Base-by-base conservation (phyloP, 768 basidiomycete genomes). In the Rhizopogon vesiculosus region DNA sequence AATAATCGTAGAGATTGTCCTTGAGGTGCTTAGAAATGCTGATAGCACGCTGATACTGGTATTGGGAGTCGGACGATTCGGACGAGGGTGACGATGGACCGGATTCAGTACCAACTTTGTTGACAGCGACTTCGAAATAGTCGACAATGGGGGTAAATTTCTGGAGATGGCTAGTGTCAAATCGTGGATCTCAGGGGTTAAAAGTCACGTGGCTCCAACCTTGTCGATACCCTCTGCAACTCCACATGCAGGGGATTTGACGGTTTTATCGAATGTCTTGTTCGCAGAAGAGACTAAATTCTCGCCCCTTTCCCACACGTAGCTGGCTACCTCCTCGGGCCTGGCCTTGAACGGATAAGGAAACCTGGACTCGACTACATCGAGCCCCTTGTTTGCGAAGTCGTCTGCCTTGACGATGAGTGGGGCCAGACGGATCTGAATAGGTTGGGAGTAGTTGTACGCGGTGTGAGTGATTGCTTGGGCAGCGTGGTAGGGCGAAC, bases 1-100 rank as follows among this genome's bases (percentile, higher is more conserved):
- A 87, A 65, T 85, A 86, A 29, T 74, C 79, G 57, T 79, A 80
- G 43, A 90, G 63, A 62, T 86, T 81, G 60, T 83, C 83, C 57
- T 76, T 78, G 57, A 90, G 74, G 42, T 81, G 80, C 62, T 77
- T 79, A 33, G 88, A 86, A 50, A 93, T 79, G 39, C 76, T 75
- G 58, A 81, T 75, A 45, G 81, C 88, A 45, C 90, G 88, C 66
- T 89, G 87, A 64, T 89, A 89, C 71, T 92, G 91, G 61, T 83
- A 89, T 67, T 87, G 80, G 44, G 78, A 72, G 60, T 84, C 80
- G 10, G 78, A 74, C n/a, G 79, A 66, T 15, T 70, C 68, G 25
- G 82, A 74, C 1, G 77, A 74, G 10, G 79, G 72, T 5, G 74
- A 73, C 31, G 80, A 73, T 7, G 76, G 66, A 16, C 74, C 75